Evolutionary conservation across 2,329 filamentous ascomycete genomes (phyloP), one percentile per base, ranked within the genome.

Genomic region (Chalaropsis thielavioides): DNA sequence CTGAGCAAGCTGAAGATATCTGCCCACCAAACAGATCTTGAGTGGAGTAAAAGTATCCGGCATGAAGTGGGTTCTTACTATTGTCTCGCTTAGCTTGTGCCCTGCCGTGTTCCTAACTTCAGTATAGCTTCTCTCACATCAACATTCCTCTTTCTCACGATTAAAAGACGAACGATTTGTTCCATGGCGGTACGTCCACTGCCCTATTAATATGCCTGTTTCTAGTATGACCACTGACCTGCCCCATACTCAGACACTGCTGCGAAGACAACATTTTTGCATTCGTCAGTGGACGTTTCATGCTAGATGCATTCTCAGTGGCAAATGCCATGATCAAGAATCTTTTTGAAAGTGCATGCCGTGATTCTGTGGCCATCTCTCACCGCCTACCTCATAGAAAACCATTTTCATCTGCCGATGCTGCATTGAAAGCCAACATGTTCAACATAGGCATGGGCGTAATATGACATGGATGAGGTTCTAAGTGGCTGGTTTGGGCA

Each of bases 251-350:
- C 35, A 67, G 65, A 43, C 41, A 67, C 31, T 67, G 41, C 31
- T 62, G 49, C 41, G 62, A 67, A 17, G 65, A 67, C 49, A 59
- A 67, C 38, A 64, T 49, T 1, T 67, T 67, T 59, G 62, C 62
- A 2, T 67, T 67, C 60, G 44, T 67, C 41, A 64, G 65, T 44
- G 65, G 65, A 15, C 62, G 62, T 5, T 67, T 67, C 44, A 67
- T 67, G 65, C 61, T 54, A 4, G 65, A 67, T 58, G 49, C 62
- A 10, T 51, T 22, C 38, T 60, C 65, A 13, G 62, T 67, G 7
- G 62, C 58, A 38, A 62, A 58, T 44, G 58, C 62, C 31, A 59
- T 67, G 19, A 40, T 67, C 40, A 64, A 64, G 58, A 67, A 67
- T 27, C 49, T 67, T 4, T 43, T 64, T 17, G 46, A 61, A 31